These are phyloP conservation scores for Calonectria henricotiae DNA, from an alignment of 2,329 filamentous ascomycete species.

Conservation along the genomic window DNA sequence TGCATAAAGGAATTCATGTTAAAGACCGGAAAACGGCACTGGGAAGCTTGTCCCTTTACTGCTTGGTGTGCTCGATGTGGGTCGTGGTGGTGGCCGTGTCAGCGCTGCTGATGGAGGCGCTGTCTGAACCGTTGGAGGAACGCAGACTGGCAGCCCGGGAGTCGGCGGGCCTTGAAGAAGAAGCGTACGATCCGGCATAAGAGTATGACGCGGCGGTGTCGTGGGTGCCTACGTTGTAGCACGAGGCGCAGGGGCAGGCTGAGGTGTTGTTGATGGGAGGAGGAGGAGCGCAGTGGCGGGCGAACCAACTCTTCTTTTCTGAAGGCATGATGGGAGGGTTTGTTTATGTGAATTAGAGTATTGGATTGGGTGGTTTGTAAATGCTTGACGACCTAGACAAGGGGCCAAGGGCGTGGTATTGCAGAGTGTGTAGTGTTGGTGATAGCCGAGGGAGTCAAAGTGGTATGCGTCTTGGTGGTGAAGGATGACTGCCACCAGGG, in stretches of 20 bases:
- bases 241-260: constrained; percentile 58
- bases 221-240: constrained; percentile 53
- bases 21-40: background rate
- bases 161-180: constrained; percentile 31
- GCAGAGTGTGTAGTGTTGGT: constrained; percentile 30
- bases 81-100: constrained; percentile 45
- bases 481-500: background rate
- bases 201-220: constrained; percentile 39
- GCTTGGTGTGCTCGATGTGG: constrained; percentile 48
- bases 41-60: constrained; percentile 33
- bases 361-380: background rate
- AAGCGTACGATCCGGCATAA: constrained; percentile 17
- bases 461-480: background rate
- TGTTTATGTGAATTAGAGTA: constrained; percentile 4
- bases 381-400: background rate
- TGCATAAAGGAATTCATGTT: background rate
- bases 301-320: constrained; percentile 58
- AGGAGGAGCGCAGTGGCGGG: constrained; percentile 61
- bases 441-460: constrained; percentile 22
- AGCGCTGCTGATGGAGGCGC: constrained; percentile 48
- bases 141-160: constrained; percentile 26
- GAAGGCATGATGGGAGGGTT: constrained; percentile 53
- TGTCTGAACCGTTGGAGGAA: constrained; percentile 44
- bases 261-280: constrained; percentile 57
- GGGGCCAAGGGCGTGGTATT: background rate